These are phyloP conservation scores for Plasmodium knowlesi DNA, from an alignment of 169 alveolate species.

Conservation along the genomic window DNA sequence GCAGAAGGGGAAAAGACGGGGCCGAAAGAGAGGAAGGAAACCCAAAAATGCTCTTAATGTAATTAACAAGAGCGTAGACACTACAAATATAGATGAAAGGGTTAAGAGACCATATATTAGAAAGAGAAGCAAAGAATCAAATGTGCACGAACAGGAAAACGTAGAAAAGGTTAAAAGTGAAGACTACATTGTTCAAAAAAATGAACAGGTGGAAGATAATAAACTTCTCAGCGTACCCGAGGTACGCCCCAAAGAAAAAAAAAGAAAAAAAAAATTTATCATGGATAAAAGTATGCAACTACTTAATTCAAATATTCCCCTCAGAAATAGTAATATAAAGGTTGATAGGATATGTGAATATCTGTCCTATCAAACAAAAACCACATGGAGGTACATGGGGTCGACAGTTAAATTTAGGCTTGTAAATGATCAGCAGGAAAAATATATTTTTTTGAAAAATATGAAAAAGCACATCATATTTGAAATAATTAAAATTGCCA, in stretches of 20 bases:
- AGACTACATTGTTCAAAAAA: background rate
- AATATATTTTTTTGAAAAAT: slow-evolving; percentile 59
- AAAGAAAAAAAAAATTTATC: slow-evolving; percentile 23
- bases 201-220: background rate
- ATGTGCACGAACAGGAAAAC: background rate
- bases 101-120: background rate
- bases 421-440: slow-evolving; percentile 67
- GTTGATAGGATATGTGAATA: slow-evolving; percentile 66
- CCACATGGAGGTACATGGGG: slow-evolving; percentile 70
- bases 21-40: slow-evolving; percentile 50
- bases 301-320: slow-evolving; percentile 37
- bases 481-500: slow-evolving; percentile 70
- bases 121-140: slow-evolving; percentile 9
- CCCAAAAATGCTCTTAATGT: background rate
- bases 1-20: slow-evolving; percentile 13
- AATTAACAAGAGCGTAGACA: slow-evolving; percentile 2
- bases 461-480: slow-evolving; percentile 68
- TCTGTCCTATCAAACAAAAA: slow-evolving; percentile 32
- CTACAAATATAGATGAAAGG: background rate
- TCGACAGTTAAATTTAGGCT: slow-evolving; percentile 56
- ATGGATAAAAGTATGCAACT: slow-evolving; percentile 25
- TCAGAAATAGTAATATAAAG: slow-evolving; percentile 57
- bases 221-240: background rate
- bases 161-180: background rate
- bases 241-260: slow-evolving; percentile 3